Base-by-base conservation (phyloP, 371 early-diverging fungal genomes). In the Actinomucor elegans region DNA sequence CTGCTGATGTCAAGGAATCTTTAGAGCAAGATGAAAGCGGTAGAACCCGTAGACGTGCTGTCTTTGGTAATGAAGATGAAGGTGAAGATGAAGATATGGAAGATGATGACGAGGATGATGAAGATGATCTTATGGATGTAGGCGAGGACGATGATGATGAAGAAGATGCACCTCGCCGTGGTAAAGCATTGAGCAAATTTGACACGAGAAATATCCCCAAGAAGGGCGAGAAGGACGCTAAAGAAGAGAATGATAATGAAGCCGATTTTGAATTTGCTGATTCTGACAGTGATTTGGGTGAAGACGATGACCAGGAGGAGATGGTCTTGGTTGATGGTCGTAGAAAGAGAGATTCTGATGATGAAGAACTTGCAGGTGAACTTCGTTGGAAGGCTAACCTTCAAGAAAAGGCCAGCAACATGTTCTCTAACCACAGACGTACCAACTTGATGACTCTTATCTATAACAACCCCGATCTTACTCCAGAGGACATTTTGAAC, bases 391-490 rank as follows among this genome's bases (percentile, higher is more conserved):
- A 91, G 67, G 68, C 73, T n/a, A 76, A 88, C 49, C 45, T 91
- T 45, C 72, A 79, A 37, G 78, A 84, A 56, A 89, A 88, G 52
- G 90, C 91, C 4, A 80, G 79, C 27, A 68, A 77, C 1, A 72
- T 79, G 48, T 87, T 86, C 57, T 64, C 65, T 17, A 75, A 81
- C 26, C 69, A 71, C 48, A 84, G 84, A 31, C 79, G 89, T 20
- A 77, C 84, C 55, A 91, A 93, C 50, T 66, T 96, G 44, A 93
- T 94, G 94, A 85, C 90, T 21, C 67, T 93, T 0, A 90, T 97
- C 23, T 97, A 97, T 57, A 81, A 85, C 29, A 62, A 69, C 1
- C 68, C 71, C 23, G 79, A 81, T 32, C 51, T 76, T 31, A 57
- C 78, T 0, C 83, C 84, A 3, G 84, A 84, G 43, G 79, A 78